Base-by-base conservation (phyloP, 495 filamentous ascomycete genomes). In the Haplographium delicatum region DNA sequence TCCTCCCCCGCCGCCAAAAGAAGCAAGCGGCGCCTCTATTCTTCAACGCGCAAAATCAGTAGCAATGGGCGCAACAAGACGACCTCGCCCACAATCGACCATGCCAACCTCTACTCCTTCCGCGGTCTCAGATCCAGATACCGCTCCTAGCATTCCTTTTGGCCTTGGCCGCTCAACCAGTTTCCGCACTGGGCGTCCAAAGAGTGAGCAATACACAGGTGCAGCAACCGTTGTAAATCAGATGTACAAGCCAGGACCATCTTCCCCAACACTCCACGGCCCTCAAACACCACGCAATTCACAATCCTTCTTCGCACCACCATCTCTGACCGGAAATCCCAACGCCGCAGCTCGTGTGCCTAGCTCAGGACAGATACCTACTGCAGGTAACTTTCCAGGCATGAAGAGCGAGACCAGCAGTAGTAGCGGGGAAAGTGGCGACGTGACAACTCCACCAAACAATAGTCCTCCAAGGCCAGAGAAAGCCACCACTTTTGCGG, bases 11-110 rank as follows among this genome's bases (percentile, higher is more conserved):
- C 72, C 81, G 10, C 69, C 79, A 50, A 81, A 83, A 50, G 59
- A 71, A 44, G 78, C 76, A 22, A 50, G 40, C 52, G 63, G 28
- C 44, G 69, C 1, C 59, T 77, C 82, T 22, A 71, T 91, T 60
- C 71, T 96, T 38, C 84, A 91, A 67, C 78, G 91, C 44, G 87
- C 91, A 44, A 89, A 82, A 60, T 88, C 88, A 13, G 85, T 90
- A 57, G 65, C 74, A 54, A 65, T 68, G 50, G 68, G 67, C 24
- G 57, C 47, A 57, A 64, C 62, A 41, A 38, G 68, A 45, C 69
- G 70, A 54, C 75, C 78, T 47, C 76, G 78, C 31, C 82, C 78
- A 24, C 76, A 79, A 6, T 69, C 78, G 18, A 49, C 69, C 19
- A 64, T 67, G 3, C 44, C 65, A 34, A 40, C 58, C 7, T n/a